Base-by-base conservation (phyloP, 208 protist species). In the Phytomonas serpens region DNA sequence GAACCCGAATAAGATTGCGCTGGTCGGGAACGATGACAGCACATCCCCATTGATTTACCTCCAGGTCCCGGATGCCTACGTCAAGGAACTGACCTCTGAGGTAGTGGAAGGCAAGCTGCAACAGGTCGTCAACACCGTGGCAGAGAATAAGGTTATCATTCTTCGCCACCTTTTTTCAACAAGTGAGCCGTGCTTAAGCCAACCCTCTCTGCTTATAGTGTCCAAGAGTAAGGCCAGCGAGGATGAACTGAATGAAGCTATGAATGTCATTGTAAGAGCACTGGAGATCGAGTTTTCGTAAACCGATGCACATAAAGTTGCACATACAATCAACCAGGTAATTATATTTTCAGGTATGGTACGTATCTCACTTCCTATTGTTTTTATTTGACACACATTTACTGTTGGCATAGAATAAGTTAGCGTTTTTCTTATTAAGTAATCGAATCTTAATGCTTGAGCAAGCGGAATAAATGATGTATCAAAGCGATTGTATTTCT, bases 31-130 rank as follows among this genome's bases (percentile, higher is more conserved):
- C 76, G 67, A 71, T 4, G 82, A 84, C 36, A 85, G 93, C 64
- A 82, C 73, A 6, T 95, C 87, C 6, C 92, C 92, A 5, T 72
- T 93, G 69, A 72, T 96, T 3, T 61, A 92, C 13, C 77, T 93
- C 9, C 75, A 75, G 14, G 81, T 87, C 29, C 71, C 65, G 16
- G 77, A 83, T 23, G 62, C 52, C 1, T 94, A 86, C 72, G 72
- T 87, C 33, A 64, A 67, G 78, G 27, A 62, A 30, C 4, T 31
- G 27, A 30, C 27, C 29, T 6, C 4, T 30, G 42, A 76, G 36
- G 75, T 32, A 3, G 85, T 97, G 61, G 82, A 90, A 66, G 73
- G 83, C 38, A 68, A 89, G 37, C 69, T 97, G 14, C 78, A 90
- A 64, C 36, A 74, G 30, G 80, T 93, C 3, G 81, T 94, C 68